Conservation (phyloP, 2,329 filamentous ascomycete species). For the Trichophyton equinum region DNA sequence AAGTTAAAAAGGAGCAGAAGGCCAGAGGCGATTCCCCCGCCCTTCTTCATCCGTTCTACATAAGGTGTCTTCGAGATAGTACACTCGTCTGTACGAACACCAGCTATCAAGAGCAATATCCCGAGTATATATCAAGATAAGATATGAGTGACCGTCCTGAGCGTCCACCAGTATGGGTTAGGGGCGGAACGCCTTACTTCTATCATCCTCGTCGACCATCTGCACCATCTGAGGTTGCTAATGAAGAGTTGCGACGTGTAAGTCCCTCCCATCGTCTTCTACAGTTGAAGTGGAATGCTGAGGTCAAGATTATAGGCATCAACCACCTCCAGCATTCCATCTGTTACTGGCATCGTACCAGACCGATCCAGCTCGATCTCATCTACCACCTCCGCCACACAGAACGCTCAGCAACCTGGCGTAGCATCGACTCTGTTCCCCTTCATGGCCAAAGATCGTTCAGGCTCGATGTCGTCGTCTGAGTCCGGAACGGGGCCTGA, state of each 20-base stretch:
- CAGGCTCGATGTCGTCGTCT: background rate
- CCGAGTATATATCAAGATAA: background rate
- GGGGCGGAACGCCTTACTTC: slow-evolving; percentile 13
- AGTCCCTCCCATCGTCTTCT: background rate
- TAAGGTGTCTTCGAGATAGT: background rate
- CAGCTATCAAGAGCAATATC: background rate
- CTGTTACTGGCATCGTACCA: background rate
- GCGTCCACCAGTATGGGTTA: slow-evolving; percentile 14
- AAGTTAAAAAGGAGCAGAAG: background rate
- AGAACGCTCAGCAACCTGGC: slow-evolving; percentile 14
- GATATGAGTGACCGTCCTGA: slow-evolving; percentile 11
- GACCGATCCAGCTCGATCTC: background rate
- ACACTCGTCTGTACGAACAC: background rate
- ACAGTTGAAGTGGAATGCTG: background rate
- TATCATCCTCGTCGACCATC: slow-evolving; percentile 7
- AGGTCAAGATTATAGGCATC: slow-evolving; percentile 13
- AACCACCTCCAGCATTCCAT: slow-evolving; percentile 12
- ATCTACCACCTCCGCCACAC: background rate
- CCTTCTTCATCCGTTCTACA: background rate
- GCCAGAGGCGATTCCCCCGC: background rate
- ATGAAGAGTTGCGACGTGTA: slow-evolving; percentile 8
- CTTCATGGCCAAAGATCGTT: background rate
- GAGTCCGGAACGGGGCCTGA: background rate
- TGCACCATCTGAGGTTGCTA: background rate
- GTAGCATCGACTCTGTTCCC: background rate